phyloP scores from a whole-genome alignment of 345 rosid species.

The Melastoma malabathricum region DNA sequence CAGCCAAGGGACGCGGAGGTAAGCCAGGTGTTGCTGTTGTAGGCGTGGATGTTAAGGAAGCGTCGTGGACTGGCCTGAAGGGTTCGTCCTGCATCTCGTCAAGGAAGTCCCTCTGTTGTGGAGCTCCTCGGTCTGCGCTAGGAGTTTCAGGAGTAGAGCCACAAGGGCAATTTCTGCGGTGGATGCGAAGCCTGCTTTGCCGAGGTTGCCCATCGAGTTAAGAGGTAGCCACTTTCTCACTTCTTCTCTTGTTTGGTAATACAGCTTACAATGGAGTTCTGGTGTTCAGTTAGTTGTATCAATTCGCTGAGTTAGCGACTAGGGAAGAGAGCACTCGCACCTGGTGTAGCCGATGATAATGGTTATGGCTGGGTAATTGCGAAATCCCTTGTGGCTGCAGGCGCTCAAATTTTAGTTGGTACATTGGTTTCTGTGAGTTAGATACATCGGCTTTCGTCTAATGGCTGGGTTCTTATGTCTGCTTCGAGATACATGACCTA shows the following conservation, averaged over 20 bases:
- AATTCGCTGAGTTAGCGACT: too few relatives aligned
- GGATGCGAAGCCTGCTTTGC: conserved; percentile 14
- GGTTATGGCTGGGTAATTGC: conserved; percentile 74
- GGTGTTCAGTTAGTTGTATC: too few relatives aligned
- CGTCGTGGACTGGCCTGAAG: conserved; percentile 22
- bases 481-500: not conserved
- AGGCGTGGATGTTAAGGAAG: conserved; percentile 10
- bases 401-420: conserved; percentile 52
- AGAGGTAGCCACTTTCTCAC: conserved; percentile 19
- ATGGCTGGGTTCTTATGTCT: not conserved
- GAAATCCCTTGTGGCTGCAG: conserved; percentile 57
- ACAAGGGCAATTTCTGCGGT: conserved; percentile 16
- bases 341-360: conserved; percentile 59
- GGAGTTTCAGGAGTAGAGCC: conserved; percentile 10
- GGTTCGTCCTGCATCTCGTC: conserved; percentile 25
- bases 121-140: conserved; percentile 10
- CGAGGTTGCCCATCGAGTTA: conserved; percentile 44
- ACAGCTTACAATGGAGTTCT: too few relatives aligned
- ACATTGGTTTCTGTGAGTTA: conserved; percentile 58
- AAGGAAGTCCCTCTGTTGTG: conserved; percentile 12
- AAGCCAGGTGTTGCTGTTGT: conserved; percentile 5
- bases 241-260: not conserved
- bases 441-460: not conserved
- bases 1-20: conserved; percentile 5
- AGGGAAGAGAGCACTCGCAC: conserved; percentile 55